A percentile compares a stretch with the other conserved stretches of the same genome.
phyloP scores from a whole-genome alignment of 805 yeast genomes.

The Yamadazyma ubonensis region DNA sequence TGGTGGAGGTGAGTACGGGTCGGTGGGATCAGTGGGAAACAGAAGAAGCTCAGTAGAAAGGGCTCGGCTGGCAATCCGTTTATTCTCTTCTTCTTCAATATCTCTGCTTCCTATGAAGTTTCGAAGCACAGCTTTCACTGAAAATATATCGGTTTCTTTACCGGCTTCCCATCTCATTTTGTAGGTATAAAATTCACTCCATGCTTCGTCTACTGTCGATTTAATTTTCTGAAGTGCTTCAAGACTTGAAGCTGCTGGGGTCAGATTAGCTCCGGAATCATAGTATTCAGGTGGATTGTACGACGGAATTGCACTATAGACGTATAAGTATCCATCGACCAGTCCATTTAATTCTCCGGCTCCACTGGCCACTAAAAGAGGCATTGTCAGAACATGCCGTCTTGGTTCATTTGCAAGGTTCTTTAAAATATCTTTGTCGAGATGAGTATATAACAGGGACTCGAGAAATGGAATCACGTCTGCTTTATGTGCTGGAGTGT shows the following conservation, averaged over 20 bases:
- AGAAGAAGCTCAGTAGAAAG: conserved; percentile 19
- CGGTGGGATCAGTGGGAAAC: conserved; percentile 33
- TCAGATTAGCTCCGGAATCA: not conserved
- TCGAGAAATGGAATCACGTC: conserved; percentile 75
- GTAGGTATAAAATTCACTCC: conserved; percentile 64
- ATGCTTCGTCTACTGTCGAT: conserved; percentile 64
- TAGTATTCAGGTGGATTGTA: conserved; percentile 57
- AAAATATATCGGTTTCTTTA: conserved; percentile 64
- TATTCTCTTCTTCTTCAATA: conserved; percentile 19
- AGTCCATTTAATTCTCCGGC: conserved; percentile 74
- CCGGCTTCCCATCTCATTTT: conserved; percentile 59
- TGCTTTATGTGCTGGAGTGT: conserved; percentile 70
- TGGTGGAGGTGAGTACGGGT: conserved; percentile 54
- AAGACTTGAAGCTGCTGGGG: conserved; percentile 6
- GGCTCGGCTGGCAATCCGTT: conserved; percentile 26
- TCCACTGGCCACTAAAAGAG: conserved; percentile 73
- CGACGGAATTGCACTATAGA: conserved; percentile 69
- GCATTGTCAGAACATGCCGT: conserved; percentile 60
- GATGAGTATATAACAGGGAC: conserved; percentile 60
- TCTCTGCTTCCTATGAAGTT: conserved; percentile 53
- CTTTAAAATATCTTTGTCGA: conserved; percentile 56
- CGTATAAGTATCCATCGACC: conserved; percentile 70
- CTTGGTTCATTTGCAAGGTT: conserved; percentile 66
- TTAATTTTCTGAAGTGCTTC: conserved; percentile 34
- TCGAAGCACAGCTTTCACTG: conserved; percentile 55